phyloP scores from a whole-genome alignment of 2,329 filamentous ascomycete genomes.

The Fusarium bulbicola region DNA sequence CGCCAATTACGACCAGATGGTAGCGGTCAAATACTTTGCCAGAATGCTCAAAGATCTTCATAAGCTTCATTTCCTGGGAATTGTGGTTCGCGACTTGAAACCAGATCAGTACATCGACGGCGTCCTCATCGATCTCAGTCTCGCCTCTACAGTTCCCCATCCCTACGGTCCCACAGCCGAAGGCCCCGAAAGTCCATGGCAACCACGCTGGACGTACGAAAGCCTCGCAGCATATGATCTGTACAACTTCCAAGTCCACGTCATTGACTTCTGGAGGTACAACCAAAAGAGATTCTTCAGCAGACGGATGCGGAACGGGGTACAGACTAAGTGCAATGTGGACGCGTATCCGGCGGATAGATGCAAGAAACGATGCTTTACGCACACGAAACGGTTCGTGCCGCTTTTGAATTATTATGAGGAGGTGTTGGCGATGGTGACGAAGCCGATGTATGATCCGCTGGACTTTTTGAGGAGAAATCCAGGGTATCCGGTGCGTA shows the following conservation, averaged over 20 bases:
- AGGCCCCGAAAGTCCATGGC: too few relatives aligned
- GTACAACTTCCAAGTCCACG: background rate
- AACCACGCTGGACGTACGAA: constrained; percentile 4
- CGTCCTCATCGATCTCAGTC: constrained; percentile 8
- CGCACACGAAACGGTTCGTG: background rate
- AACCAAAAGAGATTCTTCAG: background rate
- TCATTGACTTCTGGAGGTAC: background rate
- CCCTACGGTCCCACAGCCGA: background rate
- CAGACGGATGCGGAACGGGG: background rate
- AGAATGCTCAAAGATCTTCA: constrained; percentile 7
- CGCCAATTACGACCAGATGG: background rate
- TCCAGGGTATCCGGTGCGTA: background rate
- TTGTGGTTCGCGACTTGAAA: background rate
- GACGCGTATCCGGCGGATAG: background rate
- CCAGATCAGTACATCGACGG: constrained; percentile 17
- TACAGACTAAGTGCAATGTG: background rate
- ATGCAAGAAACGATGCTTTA: background rate
- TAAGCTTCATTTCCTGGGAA: background rate
- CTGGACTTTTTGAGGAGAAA: background rate
- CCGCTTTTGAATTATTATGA: background rate
- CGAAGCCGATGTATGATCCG: background rate
- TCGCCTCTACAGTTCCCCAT: constrained; percentile 9
- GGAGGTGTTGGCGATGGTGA: background rate
- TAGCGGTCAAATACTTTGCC: background rate
- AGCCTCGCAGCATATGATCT: constrained; percentile 21